Base-by-base conservation (phyloP, 1,284 basidiomycete genomes). In the Trichosporon asahii region DNA sequence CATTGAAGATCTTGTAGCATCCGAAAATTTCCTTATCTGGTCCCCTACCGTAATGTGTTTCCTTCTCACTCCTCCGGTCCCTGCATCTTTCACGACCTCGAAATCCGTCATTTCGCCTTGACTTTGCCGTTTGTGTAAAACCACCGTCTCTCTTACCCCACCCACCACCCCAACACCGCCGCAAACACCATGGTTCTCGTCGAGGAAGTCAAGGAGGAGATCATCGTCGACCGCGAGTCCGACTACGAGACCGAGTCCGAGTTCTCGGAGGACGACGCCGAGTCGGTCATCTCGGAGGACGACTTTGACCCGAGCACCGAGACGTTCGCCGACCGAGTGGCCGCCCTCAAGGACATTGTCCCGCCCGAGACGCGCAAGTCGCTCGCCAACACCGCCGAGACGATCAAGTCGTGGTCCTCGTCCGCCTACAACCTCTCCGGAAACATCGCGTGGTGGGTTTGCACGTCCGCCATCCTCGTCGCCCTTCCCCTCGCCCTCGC, bases 281-380 rank as follows among this genome's bases (percentile, higher is more conserved):
- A 76, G 53, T 76, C 74, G 21, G 69, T 78, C 57, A 68, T 76
- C 37, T 76, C 78, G 65, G 79, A 79, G 49, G 77, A 81, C 65
- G 77, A 78, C 68, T 75, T 77, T 66, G 74, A 76, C 66, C 69
- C 74, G 25, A 69, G 74, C 40, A 75, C 80, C 66, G 96, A 99
- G 85, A 89, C 94, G n/a, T 76, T 98, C 76, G 87, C 89, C 77
- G 94, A 98, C 85, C 92, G 96, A 71, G 78, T 99, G 78, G 87
- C 88, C 70, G 96, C 96, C 25, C 90, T 99, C 79, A 91, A 91
- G 76, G 96, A 99, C 87, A 98, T 99, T 79, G 89, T 99, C 9
- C 91, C 95, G 2, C 95, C 97, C 23, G 86, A 90, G 18, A 95
- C 95, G 40, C 90, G 97, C 73, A 89, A 91, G 75, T 85, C 86